Conservation (phyloP, 768 basidiomycete species). For the Glaciozyma martinii region DNA sequence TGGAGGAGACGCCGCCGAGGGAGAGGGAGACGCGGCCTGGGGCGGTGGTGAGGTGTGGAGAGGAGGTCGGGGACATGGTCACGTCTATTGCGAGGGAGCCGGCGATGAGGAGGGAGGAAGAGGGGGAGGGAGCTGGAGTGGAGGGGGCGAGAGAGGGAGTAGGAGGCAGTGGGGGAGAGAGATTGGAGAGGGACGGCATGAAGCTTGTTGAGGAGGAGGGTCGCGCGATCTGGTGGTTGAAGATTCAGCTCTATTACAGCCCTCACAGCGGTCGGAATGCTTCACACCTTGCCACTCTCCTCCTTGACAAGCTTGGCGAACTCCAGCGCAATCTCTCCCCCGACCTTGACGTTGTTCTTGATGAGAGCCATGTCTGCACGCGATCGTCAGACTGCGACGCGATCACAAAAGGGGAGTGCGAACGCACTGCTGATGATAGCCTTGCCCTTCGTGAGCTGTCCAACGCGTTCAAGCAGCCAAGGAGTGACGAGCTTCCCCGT, state of each 20-base stretch:
- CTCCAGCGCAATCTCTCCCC: constrained; percentile 68
- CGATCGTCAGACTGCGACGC: no score
- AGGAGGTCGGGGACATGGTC: constrained; percentile 45
- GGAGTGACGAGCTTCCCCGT: constrained; percentile 88
- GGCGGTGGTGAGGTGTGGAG: constrained; percentile 55
- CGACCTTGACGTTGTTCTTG: constrained; percentile 75
- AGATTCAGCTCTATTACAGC: constrained; percentile 6
- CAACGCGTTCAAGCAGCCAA: constrained; percentile 77
- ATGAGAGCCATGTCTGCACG: constrained; percentile 70
- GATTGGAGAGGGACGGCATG: no score
- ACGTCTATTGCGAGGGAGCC: constrained; percentile 88
- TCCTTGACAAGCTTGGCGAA: constrained; percentile 51
- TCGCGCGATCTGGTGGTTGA: not conserved
- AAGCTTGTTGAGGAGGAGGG: not conserved
- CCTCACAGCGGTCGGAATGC: not conserved
- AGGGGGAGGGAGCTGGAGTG: not conserved
- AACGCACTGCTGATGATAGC: constrained; percentile 63
- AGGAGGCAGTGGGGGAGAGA: not conserved
- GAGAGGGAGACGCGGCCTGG: constrained; percentile 67
- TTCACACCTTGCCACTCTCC: constrained; percentile 30
- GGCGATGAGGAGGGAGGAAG: constrained; percentile 52
- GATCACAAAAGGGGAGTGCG: not conserved
- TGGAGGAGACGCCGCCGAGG: constrained; percentile 87
- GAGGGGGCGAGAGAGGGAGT: not conserved
- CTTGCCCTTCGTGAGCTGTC: constrained; percentile 65